Conservation (phyloP, 257 asterid species). For the Primulina eburnea region DNA sequence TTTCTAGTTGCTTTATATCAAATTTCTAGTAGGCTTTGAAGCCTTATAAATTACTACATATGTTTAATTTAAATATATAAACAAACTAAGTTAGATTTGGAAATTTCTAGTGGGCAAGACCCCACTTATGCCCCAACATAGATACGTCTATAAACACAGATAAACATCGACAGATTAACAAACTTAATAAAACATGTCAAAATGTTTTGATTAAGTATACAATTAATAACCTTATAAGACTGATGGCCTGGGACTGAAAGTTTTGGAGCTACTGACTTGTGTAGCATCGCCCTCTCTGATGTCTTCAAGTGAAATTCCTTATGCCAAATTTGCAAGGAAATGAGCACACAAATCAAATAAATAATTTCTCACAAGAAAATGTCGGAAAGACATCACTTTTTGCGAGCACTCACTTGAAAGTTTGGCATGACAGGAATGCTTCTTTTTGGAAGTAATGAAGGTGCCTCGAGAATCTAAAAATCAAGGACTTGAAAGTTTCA, state of each 20-base stretch:
- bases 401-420: slow-evolving; percentile 61
- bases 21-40: too few relatives aligned
- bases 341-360: slow-evolving; percentile 17
- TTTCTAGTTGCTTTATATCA: too few relatives aligned
- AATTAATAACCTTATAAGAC: slow-evolving; percentile 38
- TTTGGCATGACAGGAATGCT: slow-evolving; percentile 63
- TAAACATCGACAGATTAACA: neutral
- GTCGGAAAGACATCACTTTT: neutral
- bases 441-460: slow-evolving; percentile 71
- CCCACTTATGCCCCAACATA: too few relatives aligned
- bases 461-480: slow-evolving; percentile 78
- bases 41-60: too few relatives aligned
- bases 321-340: slow-evolving; percentile 30
- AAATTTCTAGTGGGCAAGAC: too few relatives aligned
- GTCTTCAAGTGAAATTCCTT: slow-evolving; percentile 92
- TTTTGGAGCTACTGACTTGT: slow-evolving; percentile 45
- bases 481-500: slow-evolving; percentile 18
- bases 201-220: neutral
- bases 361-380: neutral
- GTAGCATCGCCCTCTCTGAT: slow-evolving; percentile 74
- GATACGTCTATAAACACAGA: neutral
- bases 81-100: too few relatives aligned
- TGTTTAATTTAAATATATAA: too few relatives aligned
- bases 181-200: neutral
- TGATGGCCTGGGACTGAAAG: slow-evolving; percentile 30